These are phyloP conservation scores for Pseudonitzschia multiseries DNA, from an alignment of 108 stramenopile genomes.

Conservation along the genomic window DNA sequence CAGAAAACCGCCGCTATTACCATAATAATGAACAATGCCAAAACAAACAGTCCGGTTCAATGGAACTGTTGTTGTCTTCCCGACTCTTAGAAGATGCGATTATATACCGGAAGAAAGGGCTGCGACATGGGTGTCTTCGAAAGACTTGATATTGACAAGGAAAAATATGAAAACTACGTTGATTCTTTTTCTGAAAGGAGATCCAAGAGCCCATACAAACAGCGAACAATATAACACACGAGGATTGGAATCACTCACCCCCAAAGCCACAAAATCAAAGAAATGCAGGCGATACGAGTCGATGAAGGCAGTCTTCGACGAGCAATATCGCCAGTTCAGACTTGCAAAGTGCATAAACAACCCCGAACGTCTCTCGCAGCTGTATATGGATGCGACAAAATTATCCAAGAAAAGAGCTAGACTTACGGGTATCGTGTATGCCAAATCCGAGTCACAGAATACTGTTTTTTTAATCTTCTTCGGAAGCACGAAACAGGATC, in stretches of 20 bases:
- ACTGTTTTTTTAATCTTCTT: background rate
- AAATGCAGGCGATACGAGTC: background rate
- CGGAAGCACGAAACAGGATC: too few relatives aligned
- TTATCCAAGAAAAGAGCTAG: background rate
- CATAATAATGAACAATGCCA: background rate
- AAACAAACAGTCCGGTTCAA: constrained; percentile 2
- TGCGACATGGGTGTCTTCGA: constrained; percentile 12
- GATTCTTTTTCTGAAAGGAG: background rate
- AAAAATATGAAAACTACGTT: background rate
- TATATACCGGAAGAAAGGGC: constrained; percentile 16
- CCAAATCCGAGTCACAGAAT: background rate
- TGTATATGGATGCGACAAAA: constrained; percentile 20
- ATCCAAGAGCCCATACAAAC: background rate
- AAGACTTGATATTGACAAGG: constrained; percentile 10
- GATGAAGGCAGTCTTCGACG: constrained; percentile 19
- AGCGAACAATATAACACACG: background rate
- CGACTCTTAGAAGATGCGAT: background rate
- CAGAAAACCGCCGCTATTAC: background rate
- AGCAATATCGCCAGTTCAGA: constrained; percentile 20
- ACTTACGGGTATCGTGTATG: background rate
- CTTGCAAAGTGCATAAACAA: constrained; percentile 2
- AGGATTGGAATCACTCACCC: constrained; percentile 22
- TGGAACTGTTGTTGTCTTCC: background rate
- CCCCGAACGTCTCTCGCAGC: constrained; percentile 14
- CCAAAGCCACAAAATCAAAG: constrained; percentile 14